Evolutionary conservation across 106 monocot genomes (phyloP).

Genomic region (Dioscorea alata): DNA sequence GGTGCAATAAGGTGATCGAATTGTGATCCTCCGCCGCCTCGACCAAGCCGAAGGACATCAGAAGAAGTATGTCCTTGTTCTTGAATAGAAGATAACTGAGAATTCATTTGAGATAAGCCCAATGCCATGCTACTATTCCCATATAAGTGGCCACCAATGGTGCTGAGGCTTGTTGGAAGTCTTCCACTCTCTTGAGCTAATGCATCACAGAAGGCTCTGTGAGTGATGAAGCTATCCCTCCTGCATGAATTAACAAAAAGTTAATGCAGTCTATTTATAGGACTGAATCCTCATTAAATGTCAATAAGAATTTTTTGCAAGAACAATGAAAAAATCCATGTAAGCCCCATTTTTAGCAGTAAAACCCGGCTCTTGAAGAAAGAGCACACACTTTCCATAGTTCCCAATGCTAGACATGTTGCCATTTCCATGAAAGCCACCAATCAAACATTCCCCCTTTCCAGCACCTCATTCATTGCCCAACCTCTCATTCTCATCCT

Average conservation of each 20-base stretch:
- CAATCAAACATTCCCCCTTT: constrained; percentile 3
- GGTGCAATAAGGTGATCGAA: constrained; percentile 56
- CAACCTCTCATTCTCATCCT: background rate
- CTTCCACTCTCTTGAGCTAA: constrained; percentile 80
- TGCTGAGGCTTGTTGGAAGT: constrained; percentile 36
- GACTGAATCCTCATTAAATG: constrained; percentile 35
- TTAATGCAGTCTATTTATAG: constrained; percentile 2
- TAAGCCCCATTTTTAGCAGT: too few species aligned
- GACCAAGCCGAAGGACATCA: constrained; percentile 50
- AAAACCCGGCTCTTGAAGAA: too few species aligned
- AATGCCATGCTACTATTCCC: constrained; percentile 39
- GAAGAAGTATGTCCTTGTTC: constrained; percentile 34
- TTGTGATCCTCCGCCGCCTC: constrained; percentile 21
- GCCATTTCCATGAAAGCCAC: constrained; percentile 25
- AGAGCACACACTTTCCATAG: too few species aligned
- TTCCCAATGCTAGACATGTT: constrained; percentile 9
- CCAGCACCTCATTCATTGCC: constrained; percentile 15
- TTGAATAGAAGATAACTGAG: constrained; percentile 49
- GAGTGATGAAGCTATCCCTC: constrained; percentile 97
- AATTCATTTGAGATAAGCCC: constrained; percentile 39
- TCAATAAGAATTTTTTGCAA: constrained; percentile 25
- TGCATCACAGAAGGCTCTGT: constrained; percentile 93
- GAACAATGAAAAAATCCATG: constrained; percentile 4
- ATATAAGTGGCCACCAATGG: constrained; percentile 52
- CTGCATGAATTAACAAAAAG: constrained; percentile 24